Conservation (phyloP, 1,284 basidiomycete species). For the Phellinidium pouzarii region DNA sequence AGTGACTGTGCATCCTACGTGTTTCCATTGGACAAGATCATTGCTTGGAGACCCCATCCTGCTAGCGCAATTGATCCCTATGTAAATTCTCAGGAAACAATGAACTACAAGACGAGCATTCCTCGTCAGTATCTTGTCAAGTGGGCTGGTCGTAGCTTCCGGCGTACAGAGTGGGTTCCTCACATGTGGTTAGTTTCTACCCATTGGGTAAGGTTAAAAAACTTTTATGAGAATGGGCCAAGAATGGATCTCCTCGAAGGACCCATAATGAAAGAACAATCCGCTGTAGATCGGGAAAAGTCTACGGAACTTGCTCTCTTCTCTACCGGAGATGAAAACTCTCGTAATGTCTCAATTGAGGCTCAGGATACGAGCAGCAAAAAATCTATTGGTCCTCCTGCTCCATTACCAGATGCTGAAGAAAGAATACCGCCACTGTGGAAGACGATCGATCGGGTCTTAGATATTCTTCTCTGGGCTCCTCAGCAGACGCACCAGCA, state of each 20-base stretch:
- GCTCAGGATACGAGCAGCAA: background rate
- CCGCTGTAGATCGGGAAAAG: conserved; percentile 23
- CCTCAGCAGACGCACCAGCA: conserved; percentile 25
- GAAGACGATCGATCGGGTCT: conserved; percentile 75
- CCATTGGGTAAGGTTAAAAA: conserved; percentile 54
- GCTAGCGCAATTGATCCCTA: conserved; percentile 48
- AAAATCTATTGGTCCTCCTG: conserved; percentile 25
- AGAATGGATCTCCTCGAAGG: conserved; percentile 59
- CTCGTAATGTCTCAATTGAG: conserved; percentile 25
- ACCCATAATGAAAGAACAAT: conserved; percentile 26
- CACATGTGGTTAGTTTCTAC: conserved; percentile 81
- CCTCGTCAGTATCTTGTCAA: conserved; percentile 89
- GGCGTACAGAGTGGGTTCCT: conserved; percentile 80
- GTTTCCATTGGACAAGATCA: conserved; percentile 74
- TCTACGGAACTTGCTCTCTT: conserved; percentile 25
- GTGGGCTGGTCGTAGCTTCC: conserved; percentile 72
- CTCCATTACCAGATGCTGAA: conserved; percentile 53
- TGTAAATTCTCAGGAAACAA: conserved; percentile 34
- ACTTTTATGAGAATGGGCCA: conserved; percentile 70
- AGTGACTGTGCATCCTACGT: conserved; percentile 72
- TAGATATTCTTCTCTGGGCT: conserved; percentile 67
- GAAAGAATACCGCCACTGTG: conserved; percentile 62
- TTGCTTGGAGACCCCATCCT: conserved; percentile 85
- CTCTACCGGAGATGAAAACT: conserved; percentile 34
- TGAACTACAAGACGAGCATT: conserved; percentile 52